Percentiles rank a stretch among this genome's conserved stretches.
phyloP scores from a whole-genome alignment of 2,329 filamentous ascomycete genomes.

The Epichloe gansuensis region DNA sequence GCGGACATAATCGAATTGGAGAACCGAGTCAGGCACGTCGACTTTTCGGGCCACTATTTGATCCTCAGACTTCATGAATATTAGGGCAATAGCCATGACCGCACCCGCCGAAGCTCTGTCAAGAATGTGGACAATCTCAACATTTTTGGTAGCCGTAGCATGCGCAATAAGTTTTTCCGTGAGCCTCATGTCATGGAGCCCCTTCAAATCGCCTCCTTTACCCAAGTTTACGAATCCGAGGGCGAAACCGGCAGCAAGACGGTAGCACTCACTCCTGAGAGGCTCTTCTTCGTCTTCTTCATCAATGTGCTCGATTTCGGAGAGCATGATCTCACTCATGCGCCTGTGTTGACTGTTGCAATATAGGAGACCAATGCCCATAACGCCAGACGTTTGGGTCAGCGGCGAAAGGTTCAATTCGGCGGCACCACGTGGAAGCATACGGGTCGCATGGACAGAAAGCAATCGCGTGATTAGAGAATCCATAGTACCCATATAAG shows the following conservation, averaged over 20 bases:
- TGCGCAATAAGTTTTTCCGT: constrained; percentile 77
- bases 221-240: constrained; percentile 90
- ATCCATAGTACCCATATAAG: constrained; percentile 95
- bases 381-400: constrained; percentile 89
- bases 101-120: constrained; percentile 91
- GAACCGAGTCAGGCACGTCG: constrained; percentile 76
- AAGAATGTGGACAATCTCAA: constrained; percentile 82
- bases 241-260: constrained; percentile 84
- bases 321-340: constrained; percentile 99
- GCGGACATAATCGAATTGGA: constrained; percentile 91
- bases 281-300: constrained; percentile 70
- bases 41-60: constrained; percentile 77
- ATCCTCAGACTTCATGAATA: constrained; percentile 96
- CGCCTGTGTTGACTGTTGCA: constrained; percentile 90
- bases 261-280: constrained; percentile 87
- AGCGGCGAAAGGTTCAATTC: constrained; percentile 87
- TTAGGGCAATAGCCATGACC: constrained; percentile 75
- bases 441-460: constrained; percentile 89
- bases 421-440: constrained; percentile 83
- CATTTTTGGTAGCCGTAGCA: constrained; percentile 79
- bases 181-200: constrained; percentile 85
- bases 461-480: constrained; percentile 83
- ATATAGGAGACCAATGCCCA: constrained; percentile 92
- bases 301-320: constrained; percentile 83
- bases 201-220: constrained; percentile 76